These are phyloP conservation scores for Escallonia rubra DNA, from an alignment of 129 eudicot species.

Conservation along the genomic window DNA sequence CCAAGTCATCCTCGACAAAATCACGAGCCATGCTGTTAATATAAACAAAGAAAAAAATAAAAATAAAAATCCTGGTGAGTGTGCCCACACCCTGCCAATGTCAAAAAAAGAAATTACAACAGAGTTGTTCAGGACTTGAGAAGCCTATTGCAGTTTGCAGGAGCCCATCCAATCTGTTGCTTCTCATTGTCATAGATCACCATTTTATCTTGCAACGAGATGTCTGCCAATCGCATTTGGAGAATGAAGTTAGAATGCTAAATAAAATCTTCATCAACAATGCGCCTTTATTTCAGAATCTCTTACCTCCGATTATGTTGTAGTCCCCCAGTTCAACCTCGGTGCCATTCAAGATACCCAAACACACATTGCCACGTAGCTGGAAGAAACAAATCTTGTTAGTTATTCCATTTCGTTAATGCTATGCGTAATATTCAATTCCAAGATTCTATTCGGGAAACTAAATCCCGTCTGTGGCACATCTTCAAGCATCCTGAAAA, in stretches of 20 bases:
- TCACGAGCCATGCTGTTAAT: slow-evolving; percentile 43
- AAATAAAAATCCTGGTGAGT: slow-evolving; percentile 37
- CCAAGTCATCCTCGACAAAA: slow-evolving; percentile 23
- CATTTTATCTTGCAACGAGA: background rate
- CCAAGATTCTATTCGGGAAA: no score
- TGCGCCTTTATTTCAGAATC: background rate
- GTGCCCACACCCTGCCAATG: slow-evolving; percentile 14
- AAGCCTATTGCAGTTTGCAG: background rate
- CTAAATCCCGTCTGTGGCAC: no score
- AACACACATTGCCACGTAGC: background rate
- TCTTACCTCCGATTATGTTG: background rate
- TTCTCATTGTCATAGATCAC: slow-evolving; percentile 1
- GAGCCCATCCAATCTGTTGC: background rate
- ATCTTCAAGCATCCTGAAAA: no score
- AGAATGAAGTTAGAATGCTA: background rate
- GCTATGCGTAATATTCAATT: no score
- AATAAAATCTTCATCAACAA: background rate
- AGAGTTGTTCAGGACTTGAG: slow-evolving; percentile 26
- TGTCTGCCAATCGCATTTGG: background rate
- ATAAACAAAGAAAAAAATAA: slow-evolving; percentile 35
- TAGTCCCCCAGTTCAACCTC: background rate
- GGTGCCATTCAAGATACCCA: background rate
- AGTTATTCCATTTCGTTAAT: no score
- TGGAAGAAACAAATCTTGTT: background rate
- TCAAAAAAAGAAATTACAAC: slow-evolving; percentile 21